Evolutionary conservation across 495 filamentous ascomycete genomes (phyloP).

Genomic region (Amniculicola lignicola): DNA sequence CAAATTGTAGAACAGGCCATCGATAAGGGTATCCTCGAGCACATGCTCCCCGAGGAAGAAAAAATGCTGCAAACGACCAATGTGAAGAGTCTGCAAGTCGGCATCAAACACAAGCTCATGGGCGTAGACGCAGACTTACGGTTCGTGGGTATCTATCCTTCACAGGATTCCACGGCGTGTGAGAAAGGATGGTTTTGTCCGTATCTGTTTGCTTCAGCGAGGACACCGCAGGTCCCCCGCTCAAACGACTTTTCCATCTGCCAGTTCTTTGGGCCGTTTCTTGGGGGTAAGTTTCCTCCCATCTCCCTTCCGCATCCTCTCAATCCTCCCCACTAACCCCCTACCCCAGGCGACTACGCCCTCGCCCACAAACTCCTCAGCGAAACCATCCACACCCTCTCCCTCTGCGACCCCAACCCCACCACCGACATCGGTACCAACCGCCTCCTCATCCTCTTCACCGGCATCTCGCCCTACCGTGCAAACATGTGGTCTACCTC

Average conservation of each 20-base stretch:
- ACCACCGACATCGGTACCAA: conserved; percentile 38
- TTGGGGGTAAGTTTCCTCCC: conserved; percentile 32
- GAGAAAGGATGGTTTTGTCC: conserved; percentile 47
- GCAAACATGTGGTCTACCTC: conserved; percentile 45
- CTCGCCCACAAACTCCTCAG: conserved; percentile 44
- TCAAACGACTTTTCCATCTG: conserved; percentile 43
- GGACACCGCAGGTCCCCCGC: conserved; percentile 40
- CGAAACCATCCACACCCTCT: conserved; percentile 35
- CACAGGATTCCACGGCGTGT: conserved; percentile 32
- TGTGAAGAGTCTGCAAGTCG: conserved; percentile 45
- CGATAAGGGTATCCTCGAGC: conserved; percentile 45
- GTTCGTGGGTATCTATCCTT: conserved; percentile 34
- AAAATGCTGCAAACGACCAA: conserved; percentile 43
- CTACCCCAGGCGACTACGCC: conserved; percentile 40
- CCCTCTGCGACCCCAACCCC: conserved; percentile 42
- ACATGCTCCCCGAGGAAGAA: conserved; percentile 46
- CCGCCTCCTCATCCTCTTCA: conserved; percentile 42
- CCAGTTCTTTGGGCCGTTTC: conserved; percentile 44
- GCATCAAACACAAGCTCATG: conserved; percentile 47
- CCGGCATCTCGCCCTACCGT: conserved; percentile 43
- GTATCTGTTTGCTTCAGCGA: conserved; percentile 43
- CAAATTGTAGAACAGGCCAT: conserved; percentile 46
- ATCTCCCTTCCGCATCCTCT: neutral
- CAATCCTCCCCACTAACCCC: too few species aligned
- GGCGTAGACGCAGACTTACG: conserved; percentile 43